phyloP scores from a whole-genome alignment of 192 early-diverging fungal genomes.

The Coemansia sp. region DNA sequence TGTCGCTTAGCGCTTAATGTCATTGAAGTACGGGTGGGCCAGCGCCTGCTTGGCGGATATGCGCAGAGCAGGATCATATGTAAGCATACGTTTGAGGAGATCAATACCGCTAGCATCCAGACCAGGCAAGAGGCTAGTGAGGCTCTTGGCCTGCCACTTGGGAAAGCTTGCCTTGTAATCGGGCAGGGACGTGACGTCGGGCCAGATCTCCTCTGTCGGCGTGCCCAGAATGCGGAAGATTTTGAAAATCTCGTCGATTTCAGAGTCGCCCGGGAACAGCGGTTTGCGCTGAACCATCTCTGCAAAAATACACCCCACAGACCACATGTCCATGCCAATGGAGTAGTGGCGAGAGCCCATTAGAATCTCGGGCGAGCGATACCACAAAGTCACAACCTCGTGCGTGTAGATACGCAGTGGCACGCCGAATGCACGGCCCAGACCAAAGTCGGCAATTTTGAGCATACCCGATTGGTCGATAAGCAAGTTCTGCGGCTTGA shows the following conservation, averaged over 20 bases:
- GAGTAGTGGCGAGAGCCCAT: conserved; percentile 90
- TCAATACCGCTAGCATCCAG: conserved; percentile 72
- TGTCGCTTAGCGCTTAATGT: conserved; percentile 31
- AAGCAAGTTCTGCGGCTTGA: conserved; percentile 98
- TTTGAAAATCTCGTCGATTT: conserved; percentile 92
- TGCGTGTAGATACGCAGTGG: conserved; percentile 94
- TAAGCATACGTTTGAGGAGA: conserved; percentile 71
- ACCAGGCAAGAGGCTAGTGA: conserved; percentile 55
- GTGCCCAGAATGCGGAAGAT: conserved; percentile 89
- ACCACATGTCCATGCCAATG: conserved; percentile 97
- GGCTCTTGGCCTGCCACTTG: conserved; percentile 62
- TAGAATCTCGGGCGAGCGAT: conserved; percentile 93
- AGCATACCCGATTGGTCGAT: conserved; percentile 86
- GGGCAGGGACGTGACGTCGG: conserved; percentile 69
- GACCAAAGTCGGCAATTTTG: conserved; percentile 95
- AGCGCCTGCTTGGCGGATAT: conserved; percentile 86
- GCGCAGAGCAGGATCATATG: conserved; percentile 74
- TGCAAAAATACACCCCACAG: conserved; percentile 95
- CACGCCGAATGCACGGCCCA: conserved; percentile 89
- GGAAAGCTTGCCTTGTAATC: conserved; percentile 86
- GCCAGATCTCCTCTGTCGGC: conserved; percentile 79
- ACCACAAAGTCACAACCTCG: conserved; percentile 96
- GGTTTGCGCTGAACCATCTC: conserved; percentile 84
- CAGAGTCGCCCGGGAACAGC: conserved; percentile 88
- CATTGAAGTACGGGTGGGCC: conserved; percentile 78